Evolutionary conservation across 2,329 filamentous ascomycete species (phyloP).

Genomic region (Venturia carpophila): DNA sequence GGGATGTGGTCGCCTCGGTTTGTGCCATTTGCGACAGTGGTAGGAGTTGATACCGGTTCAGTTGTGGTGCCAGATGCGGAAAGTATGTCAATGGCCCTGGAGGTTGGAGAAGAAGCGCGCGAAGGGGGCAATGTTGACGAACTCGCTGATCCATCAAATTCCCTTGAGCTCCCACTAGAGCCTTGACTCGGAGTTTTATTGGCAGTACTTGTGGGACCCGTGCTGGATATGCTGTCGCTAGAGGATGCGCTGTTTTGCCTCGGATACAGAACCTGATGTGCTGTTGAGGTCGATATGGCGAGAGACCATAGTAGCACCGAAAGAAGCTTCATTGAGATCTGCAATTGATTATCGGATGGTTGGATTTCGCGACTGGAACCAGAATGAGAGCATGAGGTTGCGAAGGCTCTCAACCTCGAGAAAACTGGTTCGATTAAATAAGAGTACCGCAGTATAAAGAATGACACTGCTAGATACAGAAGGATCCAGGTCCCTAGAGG

Average conservation of each 20-base stretch:
- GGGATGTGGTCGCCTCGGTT: slow-evolving; percentile 9
- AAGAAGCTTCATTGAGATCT: slow-evolving; percentile 7
- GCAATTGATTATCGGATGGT: not conserved
- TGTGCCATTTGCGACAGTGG: not conserved
- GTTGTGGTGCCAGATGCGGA: not conserved
- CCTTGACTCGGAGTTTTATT: not conserved
- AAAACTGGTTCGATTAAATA: not conserved
- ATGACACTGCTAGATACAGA: not conserved
- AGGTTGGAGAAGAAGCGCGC: not conserved
- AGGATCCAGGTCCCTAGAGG: not conserved
- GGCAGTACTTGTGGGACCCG: not conserved
- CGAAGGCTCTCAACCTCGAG: not conserved
- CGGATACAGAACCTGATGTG: not conserved
- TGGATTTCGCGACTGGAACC: not conserved
- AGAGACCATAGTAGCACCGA: not conserved
- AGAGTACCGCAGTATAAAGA: not conserved
- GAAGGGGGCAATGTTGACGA: not conserved
- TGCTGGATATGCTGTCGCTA: not conserved
- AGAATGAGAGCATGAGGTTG: not conserved
- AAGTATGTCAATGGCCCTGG: not conserved
- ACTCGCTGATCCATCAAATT: not conserved
- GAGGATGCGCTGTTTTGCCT: not conserved
- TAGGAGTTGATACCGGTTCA: not conserved
- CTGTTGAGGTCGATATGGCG: not conserved
- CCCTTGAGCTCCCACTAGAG: not conserved